These are phyloP conservation scores for Epichloe hybrida DNA, from an alignment of 2,329 filamentous ascomycete species.

Conservation along the genomic window DNA sequence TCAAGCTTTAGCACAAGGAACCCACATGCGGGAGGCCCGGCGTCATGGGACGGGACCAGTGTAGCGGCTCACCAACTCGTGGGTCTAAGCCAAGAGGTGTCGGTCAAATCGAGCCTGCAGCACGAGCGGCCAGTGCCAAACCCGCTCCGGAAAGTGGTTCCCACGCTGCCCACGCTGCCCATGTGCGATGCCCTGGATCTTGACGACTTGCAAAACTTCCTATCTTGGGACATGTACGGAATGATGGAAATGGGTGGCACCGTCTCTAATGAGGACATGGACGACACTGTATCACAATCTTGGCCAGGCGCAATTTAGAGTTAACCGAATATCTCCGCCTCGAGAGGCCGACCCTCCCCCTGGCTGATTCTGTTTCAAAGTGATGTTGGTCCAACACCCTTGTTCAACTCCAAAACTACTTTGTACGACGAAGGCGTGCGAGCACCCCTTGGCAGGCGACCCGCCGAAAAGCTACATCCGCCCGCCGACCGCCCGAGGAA, in stretches of 20 bases:
- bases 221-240: conserved; percentile 28
- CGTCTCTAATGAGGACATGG: conserved; percentile 21
- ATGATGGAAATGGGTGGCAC: conserved; percentile 27
- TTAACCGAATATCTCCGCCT: no score
- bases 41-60: conserved; percentile 15
- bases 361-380: no score
- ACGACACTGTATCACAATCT: conserved; percentile 19
- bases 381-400: no score
- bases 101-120: conserved; percentile 20
- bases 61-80: conserved; percentile 15
- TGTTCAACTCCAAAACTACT: no score
- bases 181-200: conserved; percentile 24
- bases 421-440: no score
- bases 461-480: no score
- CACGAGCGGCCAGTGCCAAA: conserved; percentile 23
- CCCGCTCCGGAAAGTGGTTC: conserved; percentile 9
- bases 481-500: no score
- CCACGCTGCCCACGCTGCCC: conserved; percentile 13
- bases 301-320: conserved; percentile 13
- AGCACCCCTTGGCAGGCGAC: no score
- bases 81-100: conserved; percentile 12
- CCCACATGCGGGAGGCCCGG: conserved; percentile 9
- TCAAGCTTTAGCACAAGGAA: conserved; percentile 12
- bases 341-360: no score
- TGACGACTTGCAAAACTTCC: conserved; percentile 24